A percentile compares a stretch with the other conserved stretches of the same genome.
phyloP scores from a whole-genome alignment of 345 rosid species.

The Turnera subulata region DNA sequence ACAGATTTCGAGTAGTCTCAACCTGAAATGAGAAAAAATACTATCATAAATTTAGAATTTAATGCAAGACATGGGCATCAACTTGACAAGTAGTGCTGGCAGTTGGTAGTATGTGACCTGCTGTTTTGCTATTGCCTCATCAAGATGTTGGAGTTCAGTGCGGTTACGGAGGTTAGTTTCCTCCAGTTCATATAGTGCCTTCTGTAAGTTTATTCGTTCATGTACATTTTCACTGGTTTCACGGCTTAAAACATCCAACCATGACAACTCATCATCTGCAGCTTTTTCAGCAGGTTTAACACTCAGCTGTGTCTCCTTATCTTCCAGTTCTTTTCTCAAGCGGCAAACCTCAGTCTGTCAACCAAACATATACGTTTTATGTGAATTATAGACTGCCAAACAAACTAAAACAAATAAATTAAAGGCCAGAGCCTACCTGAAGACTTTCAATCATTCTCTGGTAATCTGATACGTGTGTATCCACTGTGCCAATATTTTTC shows the following conservation, averaged over 20 bases:
- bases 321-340: slow-evolving; percentile 80
- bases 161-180: slow-evolving; percentile 75
- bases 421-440: slow-evolving; percentile 47
- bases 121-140: slow-evolving; percentile 72
- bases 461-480: slow-evolving; percentile 87
- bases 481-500: slow-evolving; percentile 92
- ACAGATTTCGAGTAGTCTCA: too few relatives aligned
- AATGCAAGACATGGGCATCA: neutral
- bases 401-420: slow-evolving; percentile 2
- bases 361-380: slow-evolving; percentile 13
- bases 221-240: slow-evolving; percentile 95
- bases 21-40: too few relatives aligned
- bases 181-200: slow-evolving; percentile 89
- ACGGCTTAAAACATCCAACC: slow-evolving; percentile 81
- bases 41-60: too few relatives aligned
- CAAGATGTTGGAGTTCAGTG: slow-evolving; percentile 78
- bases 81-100: neutral
- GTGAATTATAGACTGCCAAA: neutral
- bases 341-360: slow-evolving; percentile 70
- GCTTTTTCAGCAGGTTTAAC: slow-evolving; percentile 69
- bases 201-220: slow-evolving; percentile 88
- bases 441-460: slow-evolving; percentile 96
- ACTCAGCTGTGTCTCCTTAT: slow-evolving; percentile 70
- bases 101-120: slow-evolving; percentile 43
- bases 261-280: slow-evolving; percentile 80